Conservation (phyloP, 768 basidiomycete species). For the Russula virescens region DNA sequence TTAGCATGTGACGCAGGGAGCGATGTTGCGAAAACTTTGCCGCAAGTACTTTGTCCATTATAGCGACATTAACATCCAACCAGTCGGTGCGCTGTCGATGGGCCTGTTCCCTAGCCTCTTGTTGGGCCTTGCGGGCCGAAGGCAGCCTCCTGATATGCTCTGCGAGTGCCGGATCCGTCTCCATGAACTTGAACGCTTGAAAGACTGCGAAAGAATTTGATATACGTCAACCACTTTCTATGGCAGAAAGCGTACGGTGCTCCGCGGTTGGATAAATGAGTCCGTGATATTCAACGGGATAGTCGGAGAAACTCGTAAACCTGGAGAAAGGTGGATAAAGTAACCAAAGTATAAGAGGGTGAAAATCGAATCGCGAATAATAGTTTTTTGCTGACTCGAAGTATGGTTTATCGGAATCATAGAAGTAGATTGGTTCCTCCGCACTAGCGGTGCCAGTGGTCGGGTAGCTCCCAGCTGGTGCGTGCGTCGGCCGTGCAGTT, state of each 20-base stretch:
- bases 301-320: constrained; percentile 21
- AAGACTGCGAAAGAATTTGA: constrained; percentile 12
- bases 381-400: constrained; percentile 10
- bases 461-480: not conserved
- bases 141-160: constrained; percentile 16
- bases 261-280: constrained; percentile 20
- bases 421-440: constrained; percentile 13
- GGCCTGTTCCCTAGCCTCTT: constrained; percentile 12
- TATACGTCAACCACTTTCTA: not conserved
- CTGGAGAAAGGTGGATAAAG: not conserved
- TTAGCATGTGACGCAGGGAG: constrained; percentile 32
- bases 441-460: not conserved
- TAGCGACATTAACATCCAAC: constrained; percentile 14
- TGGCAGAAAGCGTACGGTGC: constrained; percentile 16
- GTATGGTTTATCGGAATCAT: constrained; percentile 15
- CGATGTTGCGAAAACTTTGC: constrained; percentile 39
- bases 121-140: constrained; percentile 19
- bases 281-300: constrained; percentile 11
- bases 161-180: constrained; percentile 7
- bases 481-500: not conserved
- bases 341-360: not conserved
- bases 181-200: constrained; percentile 22
- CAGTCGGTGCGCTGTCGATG: constrained; percentile 17
- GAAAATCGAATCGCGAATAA: not conserved
- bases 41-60: constrained; percentile 38